These are phyloP conservation scores for Halenospora varia DNA, from an alignment of 495 filamentous ascomycete genomes.

Conservation along the genomic window DNA sequence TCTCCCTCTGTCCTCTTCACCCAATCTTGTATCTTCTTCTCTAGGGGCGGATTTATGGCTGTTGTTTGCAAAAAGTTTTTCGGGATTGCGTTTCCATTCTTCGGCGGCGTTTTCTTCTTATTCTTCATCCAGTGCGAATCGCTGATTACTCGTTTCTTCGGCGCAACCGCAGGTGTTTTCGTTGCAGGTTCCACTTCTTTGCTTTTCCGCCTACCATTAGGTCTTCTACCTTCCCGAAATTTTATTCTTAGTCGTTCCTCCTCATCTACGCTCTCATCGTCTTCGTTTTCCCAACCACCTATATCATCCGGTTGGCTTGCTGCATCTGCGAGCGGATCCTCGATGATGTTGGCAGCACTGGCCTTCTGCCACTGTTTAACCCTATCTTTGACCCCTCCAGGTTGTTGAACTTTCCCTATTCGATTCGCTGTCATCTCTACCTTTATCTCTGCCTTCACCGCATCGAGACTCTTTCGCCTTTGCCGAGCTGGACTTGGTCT, in stretches of 20 bases:
- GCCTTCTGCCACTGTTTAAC: constrained; percentile 76
- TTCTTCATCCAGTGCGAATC: constrained; percentile 72
- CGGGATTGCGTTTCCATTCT: constrained; percentile 42
- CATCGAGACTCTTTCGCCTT: constrained; percentile 32
- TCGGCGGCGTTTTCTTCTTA: constrained; percentile 37
- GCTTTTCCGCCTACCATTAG: constrained; percentile 19
- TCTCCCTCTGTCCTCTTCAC: constrained; percentile 32
- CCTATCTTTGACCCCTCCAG: constrained; percentile 56
- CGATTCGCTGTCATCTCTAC: constrained; percentile 44
- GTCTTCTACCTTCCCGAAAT: constrained; percentile 18
- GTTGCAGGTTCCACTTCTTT: constrained; percentile 21
- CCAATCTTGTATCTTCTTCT: constrained; percentile 51
- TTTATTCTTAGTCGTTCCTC: constrained; percentile 18
- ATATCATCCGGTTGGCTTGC: constrained; percentile 32
- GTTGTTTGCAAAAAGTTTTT: constrained; percentile 48
- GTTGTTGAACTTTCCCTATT: constrained; percentile 42
- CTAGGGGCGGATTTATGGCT: constrained; percentile 42
- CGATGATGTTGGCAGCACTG: constrained; percentile 50
- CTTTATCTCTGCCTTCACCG: constrained; percentile 39
- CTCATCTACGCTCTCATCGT: constrained; percentile 33
- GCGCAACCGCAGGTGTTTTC: constrained; percentile 39
- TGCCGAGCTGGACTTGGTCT: constrained; percentile 39
- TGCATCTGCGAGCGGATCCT: constrained; percentile 32
- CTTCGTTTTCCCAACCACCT: constrained; percentile 37
- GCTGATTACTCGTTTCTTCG: constrained; percentile 75